Conservation (phyloP, 805 yeast genomes). For the Saccharomycopsis sp. region DNA sequence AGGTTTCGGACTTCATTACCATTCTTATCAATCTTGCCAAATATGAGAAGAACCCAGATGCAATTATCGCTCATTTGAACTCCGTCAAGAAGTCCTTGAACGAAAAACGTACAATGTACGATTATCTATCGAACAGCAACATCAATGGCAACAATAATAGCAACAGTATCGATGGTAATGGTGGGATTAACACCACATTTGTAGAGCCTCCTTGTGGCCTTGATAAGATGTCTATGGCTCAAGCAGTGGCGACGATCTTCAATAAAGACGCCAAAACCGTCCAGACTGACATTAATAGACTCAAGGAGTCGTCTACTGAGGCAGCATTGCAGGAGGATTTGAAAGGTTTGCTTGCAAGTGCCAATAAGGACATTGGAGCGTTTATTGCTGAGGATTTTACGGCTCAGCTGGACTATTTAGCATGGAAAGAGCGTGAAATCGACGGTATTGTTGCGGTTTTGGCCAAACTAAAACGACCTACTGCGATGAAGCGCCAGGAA, state of each 20-base stretch:
- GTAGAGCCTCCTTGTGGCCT: constrained; percentile 46
- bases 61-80: constrained; percentile 36
- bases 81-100: constrained; percentile 13
- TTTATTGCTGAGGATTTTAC: constrained; percentile 34
- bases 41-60: constrained; percentile 27
- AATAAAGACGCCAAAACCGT: constrained; percentile 39
- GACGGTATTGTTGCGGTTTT: constrained; percentile 29
- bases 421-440: constrained; percentile 38
- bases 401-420: constrained; percentile 28
- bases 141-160: not conserved
- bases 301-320: constrained; percentile 37
- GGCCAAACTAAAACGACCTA: constrained; percentile 22
- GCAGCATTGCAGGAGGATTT: constrained; percentile 29
- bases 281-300: constrained; percentile 46
- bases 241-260: constrained; percentile 45
- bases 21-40: constrained; percentile 33
- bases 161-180: not conserved
- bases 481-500: constrained; percentile 11
- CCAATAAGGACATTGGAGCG: constrained; percentile 28
- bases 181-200: constrained; percentile 23
- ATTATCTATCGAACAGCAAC: not conserved
- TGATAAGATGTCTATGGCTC: constrained; percentile 48
- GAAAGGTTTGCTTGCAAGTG: constrained; percentile 16
- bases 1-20: constrained; percentile 27
- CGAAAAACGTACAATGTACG: constrained; percentile 5